Evolutionary conservation across 495 filamentous ascomycete genomes (phyloP).

Genomic region (Hypoxylon intermedium): DNA sequence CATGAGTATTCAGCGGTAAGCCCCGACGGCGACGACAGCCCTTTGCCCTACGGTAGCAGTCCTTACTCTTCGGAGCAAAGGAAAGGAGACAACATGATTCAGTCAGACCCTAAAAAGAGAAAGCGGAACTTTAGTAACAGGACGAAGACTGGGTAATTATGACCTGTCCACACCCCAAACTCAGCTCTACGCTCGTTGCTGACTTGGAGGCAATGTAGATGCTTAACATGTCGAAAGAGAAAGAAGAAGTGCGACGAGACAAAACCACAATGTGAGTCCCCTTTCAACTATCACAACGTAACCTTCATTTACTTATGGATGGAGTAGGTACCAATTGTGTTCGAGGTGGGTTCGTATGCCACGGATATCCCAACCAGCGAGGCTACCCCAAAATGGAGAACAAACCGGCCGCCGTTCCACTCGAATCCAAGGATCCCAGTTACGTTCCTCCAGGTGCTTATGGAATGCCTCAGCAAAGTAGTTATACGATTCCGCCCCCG

Average conservation of each 20-base stretch:
- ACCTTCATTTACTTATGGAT: conserved; percentile 27
- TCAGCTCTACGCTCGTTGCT: conserved; percentile 19
- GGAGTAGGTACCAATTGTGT: conserved; percentile 85
- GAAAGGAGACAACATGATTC: conserved; percentile 56
- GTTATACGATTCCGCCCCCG: conserved; percentile 44
- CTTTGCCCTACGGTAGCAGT: conserved; percentile 47
- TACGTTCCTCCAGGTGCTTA: conserved; percentile 66
- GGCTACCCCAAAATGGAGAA: conserved; percentile 71
- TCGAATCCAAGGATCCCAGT: conserved; percentile 81
- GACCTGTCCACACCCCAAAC: not conserved
- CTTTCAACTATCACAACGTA: not conserved
- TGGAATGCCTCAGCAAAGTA: conserved; percentile 60
- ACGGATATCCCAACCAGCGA: conserved; percentile 82
- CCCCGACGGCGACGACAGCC: conserved; percentile 57
- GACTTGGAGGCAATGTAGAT: conserved; percentile 54
- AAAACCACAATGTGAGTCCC: conserved; percentile 85
- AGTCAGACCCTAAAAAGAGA: conserved; percentile 77
- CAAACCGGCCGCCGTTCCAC: conserved; percentile 71
- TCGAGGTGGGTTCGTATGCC: conserved; percentile 89
- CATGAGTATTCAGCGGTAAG: conserved; percentile 55
- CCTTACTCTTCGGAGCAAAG: conserved; percentile 57
- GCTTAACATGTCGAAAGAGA: conserved; percentile 88
- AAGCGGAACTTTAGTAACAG: conserved; percentile 94
- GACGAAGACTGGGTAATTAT: conserved; percentile 77
- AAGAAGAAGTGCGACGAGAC: conserved; percentile 99